Evolutionary conservation across 2,329 filamentous ascomycete species (phyloP).

Genomic region (Orbilia brochopaga): DNA sequence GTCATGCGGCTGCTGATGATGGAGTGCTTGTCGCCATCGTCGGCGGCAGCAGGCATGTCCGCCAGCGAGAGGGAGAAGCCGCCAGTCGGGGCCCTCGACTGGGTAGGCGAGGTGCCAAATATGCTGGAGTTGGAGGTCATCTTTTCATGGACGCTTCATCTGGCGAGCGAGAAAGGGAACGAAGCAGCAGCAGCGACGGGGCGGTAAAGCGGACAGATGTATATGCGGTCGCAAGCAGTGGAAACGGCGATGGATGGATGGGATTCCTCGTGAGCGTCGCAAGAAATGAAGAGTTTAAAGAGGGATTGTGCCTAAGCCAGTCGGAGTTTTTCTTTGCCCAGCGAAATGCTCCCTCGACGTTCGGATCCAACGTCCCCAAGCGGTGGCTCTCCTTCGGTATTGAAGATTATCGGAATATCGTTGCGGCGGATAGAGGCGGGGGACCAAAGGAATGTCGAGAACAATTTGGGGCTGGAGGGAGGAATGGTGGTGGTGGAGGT

Average conservation of each 20-base stretch:
- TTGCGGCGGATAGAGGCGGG: background rate
- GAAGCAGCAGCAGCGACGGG: background rate
- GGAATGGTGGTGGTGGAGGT: background rate
- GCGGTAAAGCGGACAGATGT: background rate
- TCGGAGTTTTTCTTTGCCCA: constrained; percentile 1
- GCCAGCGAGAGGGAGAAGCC: constrained; percentile 55
- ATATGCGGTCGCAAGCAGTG: background rate
- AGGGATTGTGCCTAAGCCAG: constrained; percentile 4
- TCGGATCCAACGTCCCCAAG: constrained; percentile 14
- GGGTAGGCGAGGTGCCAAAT: constrained; percentile 31
- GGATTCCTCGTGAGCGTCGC: background rate
- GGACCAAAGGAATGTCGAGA: constrained; percentile 8
- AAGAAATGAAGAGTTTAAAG: constrained; percentile 2
- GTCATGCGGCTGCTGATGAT: constrained; percentile 77
- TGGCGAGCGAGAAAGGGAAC: constrained; percentile 10
- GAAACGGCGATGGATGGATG: background rate
- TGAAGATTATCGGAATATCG: constrained; percentile 15
- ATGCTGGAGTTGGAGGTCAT: constrained; percentile 45
- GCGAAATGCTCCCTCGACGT: background rate
- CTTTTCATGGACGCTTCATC: constrained; percentile 39
- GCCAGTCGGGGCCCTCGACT: constrained; percentile 41
- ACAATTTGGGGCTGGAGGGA: background rate
- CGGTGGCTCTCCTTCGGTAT: constrained; percentile 1
- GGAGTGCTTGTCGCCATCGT: constrained; percentile 62
- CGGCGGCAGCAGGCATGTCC: constrained; percentile 60